phyloP scores from a whole-genome alignment of 106 monocot genomes.

The Narthecium ossifragum region DNA sequence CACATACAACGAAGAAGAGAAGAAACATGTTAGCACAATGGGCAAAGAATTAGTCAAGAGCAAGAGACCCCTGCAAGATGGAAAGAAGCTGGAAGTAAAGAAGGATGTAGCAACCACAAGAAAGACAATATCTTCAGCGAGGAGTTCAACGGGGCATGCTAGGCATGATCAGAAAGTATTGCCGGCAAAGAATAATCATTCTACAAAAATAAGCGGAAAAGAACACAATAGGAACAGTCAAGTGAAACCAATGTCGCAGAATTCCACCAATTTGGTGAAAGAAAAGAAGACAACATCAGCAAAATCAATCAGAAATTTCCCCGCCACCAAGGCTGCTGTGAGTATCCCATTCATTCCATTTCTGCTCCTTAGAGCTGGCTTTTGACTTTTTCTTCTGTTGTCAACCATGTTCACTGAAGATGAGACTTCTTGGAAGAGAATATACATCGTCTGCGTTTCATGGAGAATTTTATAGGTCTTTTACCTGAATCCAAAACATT shows the following conservation, averaged over 20 bases:
- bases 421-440: too few species aligned
- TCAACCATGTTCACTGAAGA: too few species aligned
- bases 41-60: slow-evolving; percentile 3
- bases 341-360: slow-evolving; percentile 11
- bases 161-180: slow-evolving; percentile 16
- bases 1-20: slow-evolving; percentile 10
- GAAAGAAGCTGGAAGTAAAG: slow-evolving; percentile 14
- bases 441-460: too few species aligned
- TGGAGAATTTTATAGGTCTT: too few species aligned
- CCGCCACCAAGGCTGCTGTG: slow-evolving; percentile 8
- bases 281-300: slow-evolving; percentile 21
- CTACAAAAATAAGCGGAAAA: background rate
- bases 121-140: slow-evolving; percentile 7
- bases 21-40: background rate
- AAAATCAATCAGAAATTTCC: slow-evolving; percentile 13
- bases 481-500: too few species aligned
- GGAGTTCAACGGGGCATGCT: background rate
- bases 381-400: too few species aligned
- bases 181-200: slow-evolving; percentile 3
- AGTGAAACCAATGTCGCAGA: background rate
- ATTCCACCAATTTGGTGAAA: slow-evolving; percentile 6
- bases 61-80: background rate
- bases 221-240: background rate
- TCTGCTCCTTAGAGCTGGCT: too few species aligned
- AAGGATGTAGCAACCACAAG: slow-evolving; percentile 4